Percentiles rank a stretch among this genome's conserved stretches.
Evolutionary conservation across 2,329 filamentous ascomycete species (phyloP).

Genomic region (Coniochaeta sp.): DNA sequence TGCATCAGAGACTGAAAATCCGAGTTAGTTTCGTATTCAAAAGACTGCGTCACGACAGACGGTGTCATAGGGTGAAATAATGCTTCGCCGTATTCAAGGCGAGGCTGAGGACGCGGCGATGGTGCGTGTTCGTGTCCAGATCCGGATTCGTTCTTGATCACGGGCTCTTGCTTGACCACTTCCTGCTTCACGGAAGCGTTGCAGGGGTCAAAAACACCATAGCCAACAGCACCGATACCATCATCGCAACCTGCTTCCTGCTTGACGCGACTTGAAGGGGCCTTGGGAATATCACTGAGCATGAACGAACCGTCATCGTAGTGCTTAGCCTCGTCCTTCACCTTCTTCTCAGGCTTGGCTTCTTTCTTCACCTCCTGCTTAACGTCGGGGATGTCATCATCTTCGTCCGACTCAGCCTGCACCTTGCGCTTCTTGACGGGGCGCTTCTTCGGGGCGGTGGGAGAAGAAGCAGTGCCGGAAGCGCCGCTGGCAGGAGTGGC

Average conservation of each 20-base stretch:
- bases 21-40: background rate
- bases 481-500: background rate
- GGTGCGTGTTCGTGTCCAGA: background rate
- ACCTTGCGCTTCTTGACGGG: conserved; percentile 15
- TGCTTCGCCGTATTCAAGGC: background rate
- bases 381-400: conserved; percentile 7
- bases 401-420: conserved; percentile 10
- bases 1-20: background rate
- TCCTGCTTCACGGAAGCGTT: background rate
- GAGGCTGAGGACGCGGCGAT: background rate
- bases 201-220: background rate
- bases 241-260: background rate
- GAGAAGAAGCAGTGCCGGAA: background rate
- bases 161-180: background rate
- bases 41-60: background rate
- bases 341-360: conserved; percentile 4
- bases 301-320: conserved; percentile 1
- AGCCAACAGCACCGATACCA: background rate
- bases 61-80: background rate
- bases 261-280: background rate
- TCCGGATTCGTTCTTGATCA: background rate
- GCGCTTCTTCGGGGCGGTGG: conserved; percentile 5
- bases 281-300: background rate
- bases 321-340: background rate
- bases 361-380: conserved; percentile 9